phyloP scores from a whole-genome alignment of 2,329 filamentous ascomycete species.

The Polychaeton citri region DNA sequence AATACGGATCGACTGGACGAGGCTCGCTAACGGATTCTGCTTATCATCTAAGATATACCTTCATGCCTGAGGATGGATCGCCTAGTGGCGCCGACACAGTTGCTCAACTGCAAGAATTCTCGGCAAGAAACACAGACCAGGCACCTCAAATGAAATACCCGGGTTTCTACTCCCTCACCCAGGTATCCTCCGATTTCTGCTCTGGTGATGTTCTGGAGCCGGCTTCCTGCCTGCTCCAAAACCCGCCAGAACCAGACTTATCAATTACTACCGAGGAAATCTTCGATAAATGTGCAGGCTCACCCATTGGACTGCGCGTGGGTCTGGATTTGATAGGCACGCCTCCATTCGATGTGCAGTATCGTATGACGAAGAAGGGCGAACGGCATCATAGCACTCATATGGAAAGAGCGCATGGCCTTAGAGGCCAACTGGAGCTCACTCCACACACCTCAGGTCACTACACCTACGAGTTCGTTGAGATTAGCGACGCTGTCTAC shows the following conservation, averaged over 20 bases:
- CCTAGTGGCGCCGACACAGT: slow-evolving; percentile 54
- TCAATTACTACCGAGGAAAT: slow-evolving; percentile 65
- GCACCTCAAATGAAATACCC: slow-evolving; percentile 58
- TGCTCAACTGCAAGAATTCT: slow-evolving; percentile 44
- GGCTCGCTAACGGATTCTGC: slow-evolving; percentile 46
- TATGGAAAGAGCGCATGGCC: slow-evolving; percentile 47
- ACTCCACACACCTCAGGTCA: slow-evolving; percentile 68
- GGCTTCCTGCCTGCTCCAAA: slow-evolving; percentile 81
- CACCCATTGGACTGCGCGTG: slow-evolving; percentile 78
- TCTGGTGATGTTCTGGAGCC: slow-evolving; percentile 83
- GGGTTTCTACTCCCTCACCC: slow-evolving; percentile 75
- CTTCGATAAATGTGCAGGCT: slow-evolving; percentile 88
- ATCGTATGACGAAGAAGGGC: slow-evolving; percentile 53
- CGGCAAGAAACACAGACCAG: slow-evolving; percentile 48
- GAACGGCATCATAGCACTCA: slow-evolving; percentile 37
- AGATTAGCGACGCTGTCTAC: slow-evolving; percentile 75
- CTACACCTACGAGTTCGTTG: slow-evolving; percentile 75
- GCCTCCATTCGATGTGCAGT: slow-evolving; percentile 75
- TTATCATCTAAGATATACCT: slow-evolving; percentile 67
- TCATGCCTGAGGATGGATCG: slow-evolving; percentile 59
- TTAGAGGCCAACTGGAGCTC: slow-evolving; percentile 74
- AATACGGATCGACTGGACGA: slow-evolving; percentile 50
- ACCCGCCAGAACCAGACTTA: slow-evolving; percentile 76
- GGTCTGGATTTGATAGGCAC: slow-evolving; percentile 84
- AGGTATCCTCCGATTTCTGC: slow-evolving; percentile 69